These are phyloP conservation scores for Xylaria sp. DNA, from an alignment of 2,329 filamentous ascomycete genomes.

Conservation along the genomic window DNA sequence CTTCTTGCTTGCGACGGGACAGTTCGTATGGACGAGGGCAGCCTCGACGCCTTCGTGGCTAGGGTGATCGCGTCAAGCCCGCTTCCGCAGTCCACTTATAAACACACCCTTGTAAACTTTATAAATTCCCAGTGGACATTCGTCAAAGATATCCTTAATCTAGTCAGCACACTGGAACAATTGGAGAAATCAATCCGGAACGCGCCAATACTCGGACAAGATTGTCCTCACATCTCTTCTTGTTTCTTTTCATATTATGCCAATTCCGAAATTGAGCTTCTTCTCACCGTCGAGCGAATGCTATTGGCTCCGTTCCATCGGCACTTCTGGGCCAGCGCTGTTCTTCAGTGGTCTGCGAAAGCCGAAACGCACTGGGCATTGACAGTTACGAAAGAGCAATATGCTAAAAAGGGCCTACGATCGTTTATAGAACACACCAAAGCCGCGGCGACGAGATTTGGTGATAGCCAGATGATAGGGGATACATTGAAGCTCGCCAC, in stretches of 20 bases:
- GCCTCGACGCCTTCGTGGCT: neutral
- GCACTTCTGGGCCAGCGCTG: constrained; percentile 2
- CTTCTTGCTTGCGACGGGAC: neutral
- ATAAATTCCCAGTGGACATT: neutral
- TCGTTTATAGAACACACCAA: neutral
- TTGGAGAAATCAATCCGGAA: neutral
- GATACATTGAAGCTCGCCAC: neutral
- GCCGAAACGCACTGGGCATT: neutral
- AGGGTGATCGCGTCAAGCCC: neutral
- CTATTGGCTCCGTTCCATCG: neutral
- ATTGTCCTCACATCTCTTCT: neutral
- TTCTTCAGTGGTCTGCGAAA: constrained; percentile 3
- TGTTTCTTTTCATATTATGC: constrained; percentile 14
- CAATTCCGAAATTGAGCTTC: constrained; percentile 16
- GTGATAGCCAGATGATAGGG: neutral
- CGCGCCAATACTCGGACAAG: neutral
- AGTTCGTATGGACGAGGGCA: neutral
- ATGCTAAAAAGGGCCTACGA: neutral
- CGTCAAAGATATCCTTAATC: neutral
- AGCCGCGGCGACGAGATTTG: neutral
- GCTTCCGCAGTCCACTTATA: neutral
- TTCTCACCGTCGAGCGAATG: constrained; percentile 14
- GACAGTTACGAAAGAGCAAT: neutral
- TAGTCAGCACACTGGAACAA: neutral
- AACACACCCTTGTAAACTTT: neutral